Percentiles rank a stretch among this genome's conserved stretches.
Conservation (phyloP, 2,329 filamentous ascomycete species). For the Nectriaceae sp. region DNA sequence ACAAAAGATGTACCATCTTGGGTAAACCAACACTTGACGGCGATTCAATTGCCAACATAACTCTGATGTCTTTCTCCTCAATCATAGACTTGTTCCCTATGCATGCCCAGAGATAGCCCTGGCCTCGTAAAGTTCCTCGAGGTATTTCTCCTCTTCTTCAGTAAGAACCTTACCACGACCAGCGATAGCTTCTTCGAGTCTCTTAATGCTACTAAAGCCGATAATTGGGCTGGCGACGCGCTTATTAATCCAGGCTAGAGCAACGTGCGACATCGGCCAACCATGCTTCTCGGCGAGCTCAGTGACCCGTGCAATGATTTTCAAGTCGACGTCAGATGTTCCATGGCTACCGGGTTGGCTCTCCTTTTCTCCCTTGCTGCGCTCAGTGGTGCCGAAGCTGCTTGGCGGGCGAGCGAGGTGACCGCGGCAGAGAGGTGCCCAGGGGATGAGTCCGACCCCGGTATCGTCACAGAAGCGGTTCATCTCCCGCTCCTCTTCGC, state of each 20-base stretch:
- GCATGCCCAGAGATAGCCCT: neutral
- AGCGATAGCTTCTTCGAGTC: neutral
- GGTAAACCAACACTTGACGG: no score
- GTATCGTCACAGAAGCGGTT: slow-evolving; percentile 28
- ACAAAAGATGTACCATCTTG: no score
- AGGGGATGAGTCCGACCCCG: slow-evolving; percentile 5
- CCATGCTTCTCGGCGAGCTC: neutral
- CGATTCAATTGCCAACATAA: no score
- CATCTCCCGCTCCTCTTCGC: slow-evolving; percentile 56
- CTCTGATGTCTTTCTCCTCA: no score
- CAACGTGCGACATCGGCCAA: neutral
- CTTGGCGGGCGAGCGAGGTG: neutral
- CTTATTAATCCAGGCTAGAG: neutral
- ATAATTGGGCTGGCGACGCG: neutral
- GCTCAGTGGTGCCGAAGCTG: neutral
- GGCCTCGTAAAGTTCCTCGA: neutral
- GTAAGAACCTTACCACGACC: neutral
- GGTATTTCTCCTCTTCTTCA: neutral
- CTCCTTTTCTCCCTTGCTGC: no score
- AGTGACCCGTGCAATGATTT: neutral
- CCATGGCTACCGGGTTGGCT: neutral
- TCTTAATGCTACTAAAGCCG: neutral
- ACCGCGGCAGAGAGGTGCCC: neutral
- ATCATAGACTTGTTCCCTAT: no score
- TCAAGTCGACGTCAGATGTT: no score